Base-by-base conservation (phyloP, 1,284 basidiomycete species). In the Stereum hirsutum region DNA sequence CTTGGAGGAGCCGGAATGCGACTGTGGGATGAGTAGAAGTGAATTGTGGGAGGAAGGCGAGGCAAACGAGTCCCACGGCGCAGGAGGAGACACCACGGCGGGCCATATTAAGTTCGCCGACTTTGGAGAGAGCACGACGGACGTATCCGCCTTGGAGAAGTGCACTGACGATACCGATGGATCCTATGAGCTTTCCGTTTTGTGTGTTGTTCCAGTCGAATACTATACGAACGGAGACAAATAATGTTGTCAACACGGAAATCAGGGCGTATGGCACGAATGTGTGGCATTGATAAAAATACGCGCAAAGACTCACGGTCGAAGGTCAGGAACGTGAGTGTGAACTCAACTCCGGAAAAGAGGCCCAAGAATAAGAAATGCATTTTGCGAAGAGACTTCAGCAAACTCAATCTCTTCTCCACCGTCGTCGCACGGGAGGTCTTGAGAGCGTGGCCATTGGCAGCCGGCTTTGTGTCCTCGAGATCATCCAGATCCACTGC, bases 331-430 rank as follows among this genome's bases (percentile, higher is more conserved):
- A 95, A 95, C 0, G 89, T 92, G 23, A 95, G 67, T 0, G 91
- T 94, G 62, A 93, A 94, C 56, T 95, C 91, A 40, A 92, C 81
- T 39, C 91, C 92, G 5, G 91, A 92, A 62, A 96, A 96, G 43
- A 93, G 62, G 33, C 81, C 75, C 44, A 95, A 66, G 68, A 95
- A 96, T 27, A 81, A 61, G 58, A 91, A 85, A 57, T 95, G 92
- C 7, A 86, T 59, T 41, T 64, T 61, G 23, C 81, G 76, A 40
- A 93, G 68, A 2, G 64, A 59, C 52, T 66, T 69, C 30, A 87
- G 69, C 12, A 71, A 56, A 26, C 56, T 48, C 33, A 85, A 57
- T 21, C 81, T 72, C 42, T 75, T 63, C 50, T 74, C 61, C 6
- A 70, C 63, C 31, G 67, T 72, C 39, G 57, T 62, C 33, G 53